A percentile compares a stretch with the other conserved stretches of the same genome.
Evolutionary conservation across 2,329 filamentous ascomycete species (phyloP).

Genomic region (Beauveria australis): DNA sequence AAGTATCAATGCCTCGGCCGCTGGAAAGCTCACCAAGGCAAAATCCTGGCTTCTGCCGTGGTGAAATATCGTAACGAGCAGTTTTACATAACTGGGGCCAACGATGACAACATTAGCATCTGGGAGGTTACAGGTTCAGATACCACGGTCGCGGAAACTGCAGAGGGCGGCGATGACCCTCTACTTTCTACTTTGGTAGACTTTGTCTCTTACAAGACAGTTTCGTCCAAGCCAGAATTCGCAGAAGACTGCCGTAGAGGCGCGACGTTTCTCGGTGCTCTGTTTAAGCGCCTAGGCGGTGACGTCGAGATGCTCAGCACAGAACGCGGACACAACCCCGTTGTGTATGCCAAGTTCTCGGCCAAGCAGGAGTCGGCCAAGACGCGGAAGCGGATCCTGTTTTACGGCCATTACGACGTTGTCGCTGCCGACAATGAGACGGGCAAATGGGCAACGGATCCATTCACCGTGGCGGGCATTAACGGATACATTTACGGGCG

Average conservation of each 20-base stretch:
- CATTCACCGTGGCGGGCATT: conserved; percentile 80
- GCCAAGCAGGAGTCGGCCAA: conserved; percentile 60
- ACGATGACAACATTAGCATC: conserved; percentile 79
- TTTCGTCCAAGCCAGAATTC: conserved; percentile 79
- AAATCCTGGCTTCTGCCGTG: conserved; percentile 77
- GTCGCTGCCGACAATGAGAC: conserved; percentile 80
- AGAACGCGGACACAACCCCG: conserved; percentile 71
- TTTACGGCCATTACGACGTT: conserved; percentile 98
- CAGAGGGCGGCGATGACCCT: conserved; percentile 38
- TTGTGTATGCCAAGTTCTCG: conserved; percentile 85
- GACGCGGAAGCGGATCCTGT: conserved; percentile 76
- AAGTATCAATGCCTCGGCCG: conserved; percentile 72
- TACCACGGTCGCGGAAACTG: conserved; percentile 25
- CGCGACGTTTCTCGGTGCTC: conserved; percentile 78
- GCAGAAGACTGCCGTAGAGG: conserved; percentile 88
- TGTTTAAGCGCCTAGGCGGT: conserved; percentile 89
- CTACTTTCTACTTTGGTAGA: conserved; percentile 67
- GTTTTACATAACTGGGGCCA: conserved; percentile 92
- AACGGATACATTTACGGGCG: conserved; percentile 93
- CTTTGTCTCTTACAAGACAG: conserved; percentile 85
- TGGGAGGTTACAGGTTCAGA: conserved; percentile 61
- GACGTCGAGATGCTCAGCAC: conserved; percentile 86
- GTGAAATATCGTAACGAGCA: conserved; percentile 61
- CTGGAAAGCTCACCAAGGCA: conserved; percentile 78
- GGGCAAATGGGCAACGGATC: conserved; percentile 77